Conservation (phyloP, 1,139 yeast genomes). For the Pichia kudriavzevii region DNA sequence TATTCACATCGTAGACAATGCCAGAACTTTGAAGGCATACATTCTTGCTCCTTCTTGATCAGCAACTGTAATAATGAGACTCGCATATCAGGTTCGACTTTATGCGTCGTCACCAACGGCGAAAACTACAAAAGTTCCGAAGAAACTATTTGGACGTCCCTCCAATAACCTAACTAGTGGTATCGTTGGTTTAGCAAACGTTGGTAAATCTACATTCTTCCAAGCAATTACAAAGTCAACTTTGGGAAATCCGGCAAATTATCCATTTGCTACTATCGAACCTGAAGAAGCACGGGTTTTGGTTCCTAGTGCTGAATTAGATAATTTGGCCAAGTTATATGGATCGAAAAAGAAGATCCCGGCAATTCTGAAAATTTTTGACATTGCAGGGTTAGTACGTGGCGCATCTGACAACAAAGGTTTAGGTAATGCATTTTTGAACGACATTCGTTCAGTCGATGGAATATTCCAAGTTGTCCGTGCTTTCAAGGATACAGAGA, state of each 20-base stretch:
- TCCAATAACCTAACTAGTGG: slow-evolving; percentile 48
- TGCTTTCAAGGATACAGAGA: slow-evolving; percentile 60
- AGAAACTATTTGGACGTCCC: slow-evolving; percentile 40
- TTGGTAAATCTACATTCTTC: slow-evolving; percentile 63
- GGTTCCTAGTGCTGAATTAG: slow-evolving; percentile 48
- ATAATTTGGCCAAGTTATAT: slow-evolving; percentile 38
- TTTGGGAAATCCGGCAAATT: slow-evolving; percentile 71
- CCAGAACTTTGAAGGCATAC: no score
- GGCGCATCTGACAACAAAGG: slow-evolving; percentile 76
- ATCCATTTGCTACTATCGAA: slow-evolving; percentile 74
- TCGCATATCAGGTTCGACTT: not conserved
- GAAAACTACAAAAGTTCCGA: slow-evolving; percentile 7
- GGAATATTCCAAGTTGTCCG: slow-evolving; percentile 67
- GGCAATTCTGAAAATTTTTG: slow-evolving; percentile 53
- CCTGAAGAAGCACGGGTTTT: slow-evolving; percentile 60
- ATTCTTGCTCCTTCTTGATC: no score
- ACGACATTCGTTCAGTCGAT: slow-evolving; percentile 66
- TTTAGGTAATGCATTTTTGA: slow-evolving; percentile 63
- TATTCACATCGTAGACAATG: no score
- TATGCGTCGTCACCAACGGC: slow-evolving; percentile 3
- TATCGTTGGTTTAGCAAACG: slow-evolving; percentile 71
- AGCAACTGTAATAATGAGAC: no score
- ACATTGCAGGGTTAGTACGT: slow-evolving; percentile 69
- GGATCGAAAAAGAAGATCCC: slow-evolving; percentile 40
- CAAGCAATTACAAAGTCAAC: slow-evolving; percentile 65